Conservation (phyloP, 2,329 filamentous ascomycete genomes). For the Fusarium virguliforme region DNA sequence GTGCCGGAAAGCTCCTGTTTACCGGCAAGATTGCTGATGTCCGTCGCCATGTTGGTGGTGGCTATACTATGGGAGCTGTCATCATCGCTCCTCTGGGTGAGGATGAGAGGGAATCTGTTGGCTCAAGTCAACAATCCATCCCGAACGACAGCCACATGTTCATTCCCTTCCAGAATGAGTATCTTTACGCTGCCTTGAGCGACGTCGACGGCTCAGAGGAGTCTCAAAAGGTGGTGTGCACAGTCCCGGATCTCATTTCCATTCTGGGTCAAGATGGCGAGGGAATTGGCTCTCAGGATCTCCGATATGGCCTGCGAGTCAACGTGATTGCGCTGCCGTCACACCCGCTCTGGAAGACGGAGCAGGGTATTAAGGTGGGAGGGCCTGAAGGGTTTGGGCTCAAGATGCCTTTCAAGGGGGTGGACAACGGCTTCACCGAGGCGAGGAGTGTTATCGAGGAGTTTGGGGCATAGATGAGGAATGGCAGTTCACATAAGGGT, state of each 20-base stretch:
- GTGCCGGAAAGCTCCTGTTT: slow-evolving; percentile 56
- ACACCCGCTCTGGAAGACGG: slow-evolving; percentile 66
- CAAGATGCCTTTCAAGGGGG: slow-evolving; percentile 51
- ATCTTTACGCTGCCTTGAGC: slow-evolving; percentile 57
- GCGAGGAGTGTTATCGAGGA: slow-evolving; percentile 69
- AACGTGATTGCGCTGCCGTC: slow-evolving; percentile 66
- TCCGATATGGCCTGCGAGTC: slow-evolving; percentile 67
- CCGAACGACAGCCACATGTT: slow-evolving; percentile 53
- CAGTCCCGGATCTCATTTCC: slow-evolving; percentile 58
- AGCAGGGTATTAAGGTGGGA: slow-evolving; percentile 55
- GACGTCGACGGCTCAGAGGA: slow-evolving; percentile 53
- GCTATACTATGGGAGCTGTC: slow-evolving; percentile 61
- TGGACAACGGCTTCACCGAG: slow-evolving; percentile 60
- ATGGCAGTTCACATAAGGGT: not conserved
- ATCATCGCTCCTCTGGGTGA: slow-evolving; percentile 54
- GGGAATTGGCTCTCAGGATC: slow-evolving; percentile 66
- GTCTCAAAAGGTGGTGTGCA: slow-evolving; percentile 54
- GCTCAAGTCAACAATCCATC: slow-evolving; percentile 28
- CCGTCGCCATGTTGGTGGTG: slow-evolving; percentile 57
- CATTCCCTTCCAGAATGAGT: slow-evolving; percentile 63
- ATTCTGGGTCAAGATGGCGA: slow-evolving; percentile 63
- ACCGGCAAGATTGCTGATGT: slow-evolving; percentile 61
- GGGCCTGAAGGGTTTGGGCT: slow-evolving; percentile 56
- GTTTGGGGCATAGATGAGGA: slow-evolving; percentile 50
- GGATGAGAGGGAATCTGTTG: slow-evolving; percentile 52